Evolutionary conservation across 2,329 filamentous ascomycete genomes (phyloP).

Genomic region (Nemania sp.): DNA sequence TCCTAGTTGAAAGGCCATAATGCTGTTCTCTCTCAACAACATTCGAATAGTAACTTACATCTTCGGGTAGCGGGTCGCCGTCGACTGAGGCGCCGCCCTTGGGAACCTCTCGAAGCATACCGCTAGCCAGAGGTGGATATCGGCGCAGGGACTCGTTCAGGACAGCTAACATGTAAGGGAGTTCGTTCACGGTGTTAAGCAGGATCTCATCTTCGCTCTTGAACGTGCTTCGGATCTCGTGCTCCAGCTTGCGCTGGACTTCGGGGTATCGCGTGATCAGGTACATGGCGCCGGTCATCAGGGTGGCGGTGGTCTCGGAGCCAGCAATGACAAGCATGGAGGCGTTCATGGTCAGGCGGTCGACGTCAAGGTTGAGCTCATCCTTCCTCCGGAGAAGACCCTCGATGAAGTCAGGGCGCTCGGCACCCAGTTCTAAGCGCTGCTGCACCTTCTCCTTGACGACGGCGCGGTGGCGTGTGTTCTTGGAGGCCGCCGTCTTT

Average conservation of each 20-base stretch:
- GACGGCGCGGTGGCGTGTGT: constrained; percentile 31
- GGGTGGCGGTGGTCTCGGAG: constrained; percentile 56
- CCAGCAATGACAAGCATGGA: constrained; percentile 50
- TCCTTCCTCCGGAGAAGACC: constrained; percentile 40
- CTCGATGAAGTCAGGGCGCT: constrained; percentile 42
- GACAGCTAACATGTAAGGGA: constrained; percentile 49
- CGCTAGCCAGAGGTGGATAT: constrained; percentile 44
- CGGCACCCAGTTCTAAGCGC: constrained; percentile 36
- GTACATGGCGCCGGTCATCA: constrained; percentile 47
- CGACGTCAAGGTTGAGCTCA: constrained; percentile 30
- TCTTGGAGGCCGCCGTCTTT: constrained; percentile 26
- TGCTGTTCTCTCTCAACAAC: too few species aligned
- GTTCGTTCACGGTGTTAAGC: constrained; percentile 39
- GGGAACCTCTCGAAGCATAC: constrained; percentile 34
- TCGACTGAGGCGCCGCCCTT: constrained; percentile 36
- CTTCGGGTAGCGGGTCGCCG: constrained; percentile 35
- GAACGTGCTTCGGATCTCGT: constrained; percentile 48
- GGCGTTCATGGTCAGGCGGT: constrained; percentile 33
- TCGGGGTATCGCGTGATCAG: constrained; percentile 46
- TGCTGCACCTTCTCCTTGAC: constrained; percentile 35
- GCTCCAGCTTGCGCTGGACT: constrained; percentile 40
- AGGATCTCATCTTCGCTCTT: constrained; percentile 46
- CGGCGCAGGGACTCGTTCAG: constrained; percentile 50
- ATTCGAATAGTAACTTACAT: too few species aligned
- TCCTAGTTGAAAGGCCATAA: neutral